These are phyloP conservation scores for Nothophoma quercina DNA, from an alignment of 2,329 filamentous ascomycete genomes.

Conservation along the genomic window DNA sequence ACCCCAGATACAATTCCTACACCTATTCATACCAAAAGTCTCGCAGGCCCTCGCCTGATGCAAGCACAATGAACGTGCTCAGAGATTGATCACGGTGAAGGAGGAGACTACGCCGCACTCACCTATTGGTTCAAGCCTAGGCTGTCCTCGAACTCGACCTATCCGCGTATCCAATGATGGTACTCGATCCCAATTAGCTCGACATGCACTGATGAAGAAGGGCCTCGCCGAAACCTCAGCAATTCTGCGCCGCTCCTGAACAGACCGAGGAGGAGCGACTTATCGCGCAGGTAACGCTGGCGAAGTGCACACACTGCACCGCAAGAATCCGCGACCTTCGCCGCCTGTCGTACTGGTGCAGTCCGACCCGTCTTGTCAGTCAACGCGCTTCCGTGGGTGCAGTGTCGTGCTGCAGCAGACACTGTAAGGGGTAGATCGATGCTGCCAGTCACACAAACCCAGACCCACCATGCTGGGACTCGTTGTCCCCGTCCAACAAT, in stretches of 20 bases:
- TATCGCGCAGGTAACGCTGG: background rate
- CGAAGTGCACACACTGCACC: background rate
- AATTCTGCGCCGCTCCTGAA: background rate
- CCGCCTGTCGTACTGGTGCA: background rate
- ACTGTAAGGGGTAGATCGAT: conserved; percentile 7
- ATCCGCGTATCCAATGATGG: background rate
- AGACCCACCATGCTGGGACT: background rate
- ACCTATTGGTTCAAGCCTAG: background rate
- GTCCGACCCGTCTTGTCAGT: background rate
- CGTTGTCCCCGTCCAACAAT: too few relatives aligned
- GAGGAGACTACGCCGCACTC: background rate
- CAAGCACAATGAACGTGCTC: background rate
- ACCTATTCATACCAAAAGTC: too few relatives aligned
- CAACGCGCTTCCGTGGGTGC: background rate
- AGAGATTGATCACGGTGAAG: background rate
- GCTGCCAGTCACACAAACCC: background rate
- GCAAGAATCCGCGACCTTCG: too few relatives aligned
- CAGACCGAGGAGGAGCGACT: background rate
- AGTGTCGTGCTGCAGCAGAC: background rate
- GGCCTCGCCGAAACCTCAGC: background rate
- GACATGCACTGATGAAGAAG: background rate
- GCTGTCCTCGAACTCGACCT: too few relatives aligned
- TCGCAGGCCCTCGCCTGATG: background rate
- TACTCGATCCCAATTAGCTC: background rate
- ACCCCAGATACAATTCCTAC: background rate